phyloP scores from a whole-genome alignment of 306 rosid genomes.

The Quercus alba region DNA sequence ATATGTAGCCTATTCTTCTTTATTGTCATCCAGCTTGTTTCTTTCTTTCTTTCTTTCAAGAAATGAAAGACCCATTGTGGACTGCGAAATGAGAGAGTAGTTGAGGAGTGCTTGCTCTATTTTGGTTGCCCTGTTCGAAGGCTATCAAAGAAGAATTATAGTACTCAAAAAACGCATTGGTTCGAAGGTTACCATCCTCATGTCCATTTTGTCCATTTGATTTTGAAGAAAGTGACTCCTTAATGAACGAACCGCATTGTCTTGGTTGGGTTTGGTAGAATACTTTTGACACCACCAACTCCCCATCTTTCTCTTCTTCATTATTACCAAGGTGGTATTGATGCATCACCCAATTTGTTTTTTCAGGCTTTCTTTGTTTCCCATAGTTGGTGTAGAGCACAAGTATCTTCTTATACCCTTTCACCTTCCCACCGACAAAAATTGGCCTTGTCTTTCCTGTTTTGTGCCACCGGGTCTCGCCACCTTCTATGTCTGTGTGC shows the following conservation, averaged over 20 bases:
- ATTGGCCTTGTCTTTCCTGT: conserved; percentile 58
- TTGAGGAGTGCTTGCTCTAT: conserved; percentile 33
- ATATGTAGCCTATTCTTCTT: not conserved
- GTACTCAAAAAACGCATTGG: conserved; percentile 33
- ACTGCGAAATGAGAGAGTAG: conserved; percentile 38
- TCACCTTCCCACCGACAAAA: conserved; percentile 26
- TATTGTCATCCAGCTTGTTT: not conserved
- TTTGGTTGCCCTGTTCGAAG: conserved; percentile 55
- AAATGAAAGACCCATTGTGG: conserved; percentile 51
- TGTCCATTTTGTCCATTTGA: conserved; percentile 29
- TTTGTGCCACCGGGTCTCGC: conserved; percentile 62
- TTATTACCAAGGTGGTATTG: conserved; percentile 60
- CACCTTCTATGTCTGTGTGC: conserved; percentile 42
- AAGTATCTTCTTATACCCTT: conserved; percentile 70
- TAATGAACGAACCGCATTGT: conserved; percentile 54
- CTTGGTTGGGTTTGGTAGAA: conserved; percentile 83
- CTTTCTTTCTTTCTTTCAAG: conserved; percentile 15
- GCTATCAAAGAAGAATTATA: conserved; percentile 45
- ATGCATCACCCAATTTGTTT: conserved; percentile 82
- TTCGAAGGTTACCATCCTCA: conserved; percentile 19
- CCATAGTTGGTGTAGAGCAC: conserved; percentile 77
- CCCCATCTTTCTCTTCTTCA: conserved; percentile 77
- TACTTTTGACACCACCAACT: conserved; percentile 70
- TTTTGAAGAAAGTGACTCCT: conserved; percentile 44
- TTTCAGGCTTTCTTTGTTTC: conserved; percentile 71